These are phyloP conservation scores for Tricholoma furcatifolium DNA, from an alignment of 768 basidiomycete species.

Conservation along the genomic window DNA sequence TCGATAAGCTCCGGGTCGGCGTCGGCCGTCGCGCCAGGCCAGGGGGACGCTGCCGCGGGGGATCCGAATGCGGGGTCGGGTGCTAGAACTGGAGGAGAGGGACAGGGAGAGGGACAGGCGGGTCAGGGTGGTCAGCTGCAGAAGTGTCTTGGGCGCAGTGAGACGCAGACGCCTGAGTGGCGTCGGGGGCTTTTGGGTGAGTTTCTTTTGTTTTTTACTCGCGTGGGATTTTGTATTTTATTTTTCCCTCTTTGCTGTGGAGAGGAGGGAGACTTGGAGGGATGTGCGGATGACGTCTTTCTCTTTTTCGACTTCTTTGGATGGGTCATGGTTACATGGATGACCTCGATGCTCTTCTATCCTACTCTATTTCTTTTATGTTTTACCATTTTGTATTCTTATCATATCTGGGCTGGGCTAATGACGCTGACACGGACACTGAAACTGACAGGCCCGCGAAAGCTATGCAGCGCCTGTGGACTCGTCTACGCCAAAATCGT, in stretches of 20 bases:
- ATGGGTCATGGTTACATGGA: too few relatives aligned
- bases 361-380: too few relatives aligned
- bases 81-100: neutral
- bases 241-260: neutral
- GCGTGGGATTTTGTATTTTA: neutral
- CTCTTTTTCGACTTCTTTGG: too few relatives aligned
- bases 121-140: slow-evolving; percentile 42
- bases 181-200: slow-evolving; percentile 78
- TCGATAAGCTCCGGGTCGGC: too few relatives aligned
- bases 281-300: too few relatives aligned
- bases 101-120: too few relatives aligned
- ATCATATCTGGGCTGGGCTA: too few relatives aligned
- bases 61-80: neutral
- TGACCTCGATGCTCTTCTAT: too few relatives aligned
- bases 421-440: neutral
- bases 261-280: too few relatives aligned
- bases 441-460: slow-evolving; percentile 75
- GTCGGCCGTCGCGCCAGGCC: too few relatives aligned
- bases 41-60: neutral
- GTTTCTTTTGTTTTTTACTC: slow-evolving; percentile 11
- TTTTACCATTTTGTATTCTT: too few relatives aligned
- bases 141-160: slow-evolving; percentile 77
- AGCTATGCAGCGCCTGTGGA: slow-evolving; percentile 83
- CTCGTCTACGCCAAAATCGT: slow-evolving; percentile 87
- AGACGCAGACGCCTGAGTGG: slow-evolving; percentile 89